Percentiles rank a stretch among this genome's conserved stretches.
phyloP scores from a whole-genome alignment of 805 yeast species.

The Wickerhamiella vanderwaltii region DNA sequence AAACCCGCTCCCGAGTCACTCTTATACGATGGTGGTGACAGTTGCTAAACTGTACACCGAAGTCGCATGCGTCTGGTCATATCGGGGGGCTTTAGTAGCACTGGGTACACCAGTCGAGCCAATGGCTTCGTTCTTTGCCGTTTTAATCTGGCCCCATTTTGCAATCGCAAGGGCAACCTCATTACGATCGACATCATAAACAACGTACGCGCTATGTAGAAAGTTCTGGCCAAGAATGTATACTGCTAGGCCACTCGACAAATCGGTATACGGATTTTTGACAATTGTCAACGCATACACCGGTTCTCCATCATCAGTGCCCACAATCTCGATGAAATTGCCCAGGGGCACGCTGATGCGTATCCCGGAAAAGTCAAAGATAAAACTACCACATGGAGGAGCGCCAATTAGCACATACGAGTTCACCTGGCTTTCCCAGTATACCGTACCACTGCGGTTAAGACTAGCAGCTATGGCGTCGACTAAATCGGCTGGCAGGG shows the following conservation, averaged over 20 bases:
- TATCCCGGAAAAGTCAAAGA: constrained; percentile 19
- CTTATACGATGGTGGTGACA: too few species aligned
- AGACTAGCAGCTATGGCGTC: constrained; percentile 14
- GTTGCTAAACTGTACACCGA: too few species aligned
- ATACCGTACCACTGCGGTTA: constrained; percentile 24
- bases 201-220: constrained; percentile 37
- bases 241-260: constrained; percentile 5
- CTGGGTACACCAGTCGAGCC: constrained; percentile 19
- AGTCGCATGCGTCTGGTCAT: constrained; percentile 2
- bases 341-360: constrained; percentile 19
- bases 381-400: neutral
- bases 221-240: constrained; percentile 52
- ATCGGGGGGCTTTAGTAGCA: constrained; percentile 21
- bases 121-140: constrained; percentile 12
- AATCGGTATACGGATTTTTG: neutral
- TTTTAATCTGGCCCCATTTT: neutral
- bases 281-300: neutral
- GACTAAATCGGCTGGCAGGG: constrained; percentile 33
- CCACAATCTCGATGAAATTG: too few species aligned
- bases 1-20: too few species aligned
- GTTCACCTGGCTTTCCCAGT: constrained; percentile 22
- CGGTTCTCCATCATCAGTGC: neutral
- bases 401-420: neutral
- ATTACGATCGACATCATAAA: neutral
- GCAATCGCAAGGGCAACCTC: constrained; percentile 7